A percentile compares a stretch with the other conserved stretches of the same genome.
These are phyloP conservation scores for Colletotrichum endophyticum DNA, from an alignment of 2,329 filamentous ascomycete genomes.

Conservation along the genomic window DNA sequence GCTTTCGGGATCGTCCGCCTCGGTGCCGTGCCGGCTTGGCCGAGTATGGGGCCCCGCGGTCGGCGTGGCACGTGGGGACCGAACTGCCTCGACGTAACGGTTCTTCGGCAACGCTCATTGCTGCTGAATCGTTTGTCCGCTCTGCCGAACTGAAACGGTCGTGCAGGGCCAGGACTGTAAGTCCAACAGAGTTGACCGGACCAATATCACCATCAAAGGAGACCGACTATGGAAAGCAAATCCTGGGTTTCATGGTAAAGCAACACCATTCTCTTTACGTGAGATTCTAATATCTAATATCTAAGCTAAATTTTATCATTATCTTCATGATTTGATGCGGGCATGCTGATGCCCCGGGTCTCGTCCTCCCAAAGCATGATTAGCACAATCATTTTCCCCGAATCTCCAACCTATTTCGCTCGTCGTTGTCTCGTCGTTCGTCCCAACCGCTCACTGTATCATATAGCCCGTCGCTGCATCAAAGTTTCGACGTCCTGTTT, in stretches of 20 bases:
- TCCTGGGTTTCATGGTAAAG: background rate
- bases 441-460: background rate
- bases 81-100: background rate
- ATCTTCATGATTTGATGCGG: background rate
- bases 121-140: background rate
- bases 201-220: background rate
- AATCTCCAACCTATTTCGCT: background rate
- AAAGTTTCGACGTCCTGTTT: conserved; percentile 8
- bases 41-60: background rate
- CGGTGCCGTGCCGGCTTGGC: conserved; percentile 11
- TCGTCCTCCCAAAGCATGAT: background rate
- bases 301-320: background rate
- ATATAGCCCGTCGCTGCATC: background rate
- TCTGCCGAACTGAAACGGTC: background rate
- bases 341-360: background rate
- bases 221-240: background rate
- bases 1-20: background rate
- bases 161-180: background rate
- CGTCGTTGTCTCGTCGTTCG: background rate
- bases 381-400: background rate
- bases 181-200: background rate
- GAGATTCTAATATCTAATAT: background rate
- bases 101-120: background rate
- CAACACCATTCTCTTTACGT: background rate
- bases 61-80: background rate